Evolutionary conservation across 2,329 filamentous ascomycete genomes (phyloP).

Genomic region (Alternaria viburni): DNA sequence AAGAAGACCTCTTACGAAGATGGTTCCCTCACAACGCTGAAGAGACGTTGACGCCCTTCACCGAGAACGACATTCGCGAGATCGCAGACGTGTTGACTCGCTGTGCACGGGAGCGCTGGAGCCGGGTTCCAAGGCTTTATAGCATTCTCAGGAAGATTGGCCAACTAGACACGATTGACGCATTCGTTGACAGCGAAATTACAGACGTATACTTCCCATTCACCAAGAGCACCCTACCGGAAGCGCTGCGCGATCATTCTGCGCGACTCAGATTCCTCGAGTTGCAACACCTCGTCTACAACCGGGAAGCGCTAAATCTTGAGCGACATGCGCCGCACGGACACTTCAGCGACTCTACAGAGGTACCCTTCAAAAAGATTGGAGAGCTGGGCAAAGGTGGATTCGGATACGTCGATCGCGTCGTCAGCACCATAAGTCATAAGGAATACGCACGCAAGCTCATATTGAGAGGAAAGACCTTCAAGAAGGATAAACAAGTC

Average conservation of each 20-base stretch:
- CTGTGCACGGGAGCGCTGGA: conserved; percentile 10
- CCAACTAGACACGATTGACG: conserved; percentile 12
- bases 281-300: conserved; percentile 17
- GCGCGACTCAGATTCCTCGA: conserved; percentile 14
- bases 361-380: conserved; percentile 16
- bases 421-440: conserved; percentile 25
- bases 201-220: conserved; percentile 18
- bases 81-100: conserved; percentile 18
- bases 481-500: conserved; percentile 13
- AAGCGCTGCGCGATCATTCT: neutral
- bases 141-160: conserved; percentile 18
- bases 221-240: neutral
- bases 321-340: conserved; percentile 11
- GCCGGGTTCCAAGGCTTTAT: conserved; percentile 21
- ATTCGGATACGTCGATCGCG: conserved; percentile 28
- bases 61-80: conserved; percentile 10
- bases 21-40: neutral
- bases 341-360: conserved; percentile 12
- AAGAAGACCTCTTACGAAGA: neutral
- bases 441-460: conserved; percentile 33
- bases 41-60: neutral
- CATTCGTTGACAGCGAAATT: conserved; percentile 14
- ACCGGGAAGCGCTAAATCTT: conserved; percentile 10
- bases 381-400: conserved; percentile 24
- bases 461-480: conserved; percentile 18